phyloP scores from a whole-genome alignment of 2,329 filamentous ascomycete genomes.

The Xylaria sp. region DNA sequence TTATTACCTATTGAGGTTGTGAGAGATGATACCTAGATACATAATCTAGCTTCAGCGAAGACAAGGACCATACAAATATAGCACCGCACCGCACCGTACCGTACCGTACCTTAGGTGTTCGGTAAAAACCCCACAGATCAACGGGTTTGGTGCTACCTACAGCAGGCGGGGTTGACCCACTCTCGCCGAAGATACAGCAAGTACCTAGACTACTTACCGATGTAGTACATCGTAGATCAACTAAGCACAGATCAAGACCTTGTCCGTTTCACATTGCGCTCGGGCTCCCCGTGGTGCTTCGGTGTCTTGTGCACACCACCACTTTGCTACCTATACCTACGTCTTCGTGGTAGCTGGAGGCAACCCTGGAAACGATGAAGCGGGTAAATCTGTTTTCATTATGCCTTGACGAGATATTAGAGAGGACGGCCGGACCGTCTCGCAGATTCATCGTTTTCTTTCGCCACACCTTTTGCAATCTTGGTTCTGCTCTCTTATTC shows the following conservation, averaged over 20 bases:
- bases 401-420: background rate
- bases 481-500: background rate
- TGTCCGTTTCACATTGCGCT: constrained; percentile 26
- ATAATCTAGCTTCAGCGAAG: no score
- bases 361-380: background rate
- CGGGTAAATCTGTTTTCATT: background rate
- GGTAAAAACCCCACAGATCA: background rate
- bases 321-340: background rate
- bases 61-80: no score
- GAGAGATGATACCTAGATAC: no score
- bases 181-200: background rate
- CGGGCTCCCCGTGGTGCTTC: background rate
- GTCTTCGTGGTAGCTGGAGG: no score
- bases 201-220: background rate
- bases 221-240: background rate
- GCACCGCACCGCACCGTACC: no score
- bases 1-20: no score
- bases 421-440: background rate
- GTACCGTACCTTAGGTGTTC: no score
- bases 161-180: background rate
- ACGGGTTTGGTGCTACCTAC: background rate
- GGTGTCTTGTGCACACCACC: background rate
- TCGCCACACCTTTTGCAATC: background rate
- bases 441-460: background rate
- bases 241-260: background rate